Percentiles rank a stretch among this genome's conserved stretches.
Conservation (phyloP, 2,329 filamentous ascomycete genomes). For the Sporothrix schenckii region DNA sequence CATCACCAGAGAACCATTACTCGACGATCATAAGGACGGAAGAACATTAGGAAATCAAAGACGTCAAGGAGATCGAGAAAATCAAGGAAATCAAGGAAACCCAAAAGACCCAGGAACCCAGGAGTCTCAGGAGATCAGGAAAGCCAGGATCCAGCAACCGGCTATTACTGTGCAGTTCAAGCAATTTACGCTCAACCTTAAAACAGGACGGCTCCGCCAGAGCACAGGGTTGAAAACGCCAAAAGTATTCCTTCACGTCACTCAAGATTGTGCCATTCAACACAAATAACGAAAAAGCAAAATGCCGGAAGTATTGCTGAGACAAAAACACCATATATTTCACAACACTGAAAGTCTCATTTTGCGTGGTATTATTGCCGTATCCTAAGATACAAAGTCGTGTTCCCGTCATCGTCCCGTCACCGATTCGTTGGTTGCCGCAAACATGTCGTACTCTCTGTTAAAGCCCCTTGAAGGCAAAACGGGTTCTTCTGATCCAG, state of each 20-base stretch:
- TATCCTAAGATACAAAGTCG: not conserved
- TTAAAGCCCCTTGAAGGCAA: too few relatives aligned
- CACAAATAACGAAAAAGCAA: not conserved
- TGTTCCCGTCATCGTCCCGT: not conserved
- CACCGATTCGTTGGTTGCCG: not conserved
- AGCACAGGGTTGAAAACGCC: too few relatives aligned
- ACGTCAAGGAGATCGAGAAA: too few relatives aligned
- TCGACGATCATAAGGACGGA: slow-evolving; percentile 9
- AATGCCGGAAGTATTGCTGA: not conserved
- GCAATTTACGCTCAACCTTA: not conserved
- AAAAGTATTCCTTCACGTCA: too few relatives aligned
- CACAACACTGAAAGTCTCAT: not conserved
- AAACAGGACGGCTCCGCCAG: too few relatives aligned
- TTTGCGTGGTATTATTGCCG: not conserved
- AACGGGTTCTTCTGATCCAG: not conserved
- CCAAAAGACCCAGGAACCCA: too few relatives aligned
- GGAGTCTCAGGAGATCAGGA: not conserved
- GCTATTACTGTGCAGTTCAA: not conserved
- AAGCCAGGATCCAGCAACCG: not conserved
- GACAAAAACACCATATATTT: not conserved
- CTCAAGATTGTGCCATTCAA: not conserved
- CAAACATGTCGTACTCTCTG: too few relatives aligned
- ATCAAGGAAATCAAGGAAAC: too few relatives aligned
- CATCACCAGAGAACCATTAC: not conserved
- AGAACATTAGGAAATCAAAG: not conserved